A percentile compares a stretch with the other conserved stretches of the same genome.
Conservation (phyloP, 2,329 filamentous ascomycete species). For the Fusarium oxysporum region DNA sequence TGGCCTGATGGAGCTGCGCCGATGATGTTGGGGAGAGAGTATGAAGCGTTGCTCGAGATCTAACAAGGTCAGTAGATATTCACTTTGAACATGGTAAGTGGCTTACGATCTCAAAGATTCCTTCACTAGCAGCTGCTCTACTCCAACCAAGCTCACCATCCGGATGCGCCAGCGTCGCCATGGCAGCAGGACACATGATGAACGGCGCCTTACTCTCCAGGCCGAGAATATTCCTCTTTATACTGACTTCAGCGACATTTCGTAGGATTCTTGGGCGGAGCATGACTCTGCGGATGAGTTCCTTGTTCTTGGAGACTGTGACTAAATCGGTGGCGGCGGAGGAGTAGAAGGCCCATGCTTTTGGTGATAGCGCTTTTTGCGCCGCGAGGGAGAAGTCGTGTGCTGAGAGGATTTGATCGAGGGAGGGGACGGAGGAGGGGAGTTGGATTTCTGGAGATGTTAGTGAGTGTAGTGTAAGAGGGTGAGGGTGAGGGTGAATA, state of each 20-base stretch:
- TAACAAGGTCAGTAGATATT: background rate
- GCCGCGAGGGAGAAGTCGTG: constrained; percentile 71
- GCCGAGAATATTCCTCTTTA: constrained; percentile 66
- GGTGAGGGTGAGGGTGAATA: background rate
- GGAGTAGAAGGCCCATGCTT: constrained; percentile 78
- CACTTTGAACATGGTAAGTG: rapidly evolving
- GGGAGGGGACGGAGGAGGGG: constrained; percentile 25
- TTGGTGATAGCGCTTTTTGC: constrained; percentile 64
- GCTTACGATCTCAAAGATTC: constrained; percentile 45
- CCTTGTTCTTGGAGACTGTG: constrained; percentile 67
- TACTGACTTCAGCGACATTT: constrained; percentile 65
- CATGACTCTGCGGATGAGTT: constrained; percentile 65
- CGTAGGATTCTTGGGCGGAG: constrained; percentile 69
- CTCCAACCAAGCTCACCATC: constrained; percentile 66
- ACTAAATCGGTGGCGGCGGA: constrained; percentile 72
- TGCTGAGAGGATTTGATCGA: constrained; percentile 44
- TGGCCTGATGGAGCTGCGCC: constrained; percentile 36
- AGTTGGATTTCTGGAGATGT: constrained; percentile 28
- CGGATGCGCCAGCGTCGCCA: constrained; percentile 72
- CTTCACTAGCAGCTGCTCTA: constrained; percentile 43
- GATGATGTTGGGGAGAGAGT: constrained; percentile 42
- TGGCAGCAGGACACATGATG: constrained; percentile 73
- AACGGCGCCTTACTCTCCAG: constrained; percentile 63
- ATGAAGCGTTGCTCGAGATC: constrained; percentile 46
- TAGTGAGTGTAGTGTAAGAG: background rate